Conservation (phyloP, 2,329 filamentous ascomycete species). For the Colletotrichum orbiculare region DNA sequence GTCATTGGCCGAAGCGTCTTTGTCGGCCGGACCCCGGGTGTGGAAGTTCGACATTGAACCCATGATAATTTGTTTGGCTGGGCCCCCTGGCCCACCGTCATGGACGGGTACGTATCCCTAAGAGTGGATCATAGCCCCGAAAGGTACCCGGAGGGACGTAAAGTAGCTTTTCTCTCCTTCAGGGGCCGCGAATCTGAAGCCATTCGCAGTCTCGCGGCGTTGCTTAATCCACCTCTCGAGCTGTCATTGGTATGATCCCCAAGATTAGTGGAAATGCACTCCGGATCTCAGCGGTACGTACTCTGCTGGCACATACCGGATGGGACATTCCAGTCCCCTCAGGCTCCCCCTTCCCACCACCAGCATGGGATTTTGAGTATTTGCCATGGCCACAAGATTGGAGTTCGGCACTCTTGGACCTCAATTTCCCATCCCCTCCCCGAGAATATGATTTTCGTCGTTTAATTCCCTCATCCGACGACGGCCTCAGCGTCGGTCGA, state of each 20-base stretch:
- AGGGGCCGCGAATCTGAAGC: slow-evolving; percentile 16
- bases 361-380: slow-evolving; percentile 32
- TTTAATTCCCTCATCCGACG: slow-evolving; percentile 12
- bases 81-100: not conserved
- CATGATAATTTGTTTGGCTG: not conserved
- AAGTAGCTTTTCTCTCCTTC: too few species aligned
- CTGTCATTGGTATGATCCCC: slow-evolving; percentile 31
- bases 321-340: not conserved
- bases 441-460: not conserved
- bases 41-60: slow-evolving; percentile 19
- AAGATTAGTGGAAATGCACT: slow-evolving; percentile 11
- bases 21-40: slow-evolving; percentile 34
- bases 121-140: slow-evolving; percentile 7
- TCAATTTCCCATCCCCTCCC: slow-evolving; percentile 31
- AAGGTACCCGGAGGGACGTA: not conserved
- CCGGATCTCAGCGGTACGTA: slow-evolving; percentile 21
- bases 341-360: slow-evolving; percentile 7
- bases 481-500: slow-evolving; percentile 18
- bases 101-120: slow-evolving; percentile 7
- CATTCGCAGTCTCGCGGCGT: slow-evolving; percentile 20
- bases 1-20: slow-evolving; percentile 36
- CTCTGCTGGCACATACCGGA: not conserved
- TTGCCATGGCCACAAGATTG: slow-evolving; percentile 26
- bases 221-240: not conserved
- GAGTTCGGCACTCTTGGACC: slow-evolving; percentile 27